phyloP scores from a whole-genome alignment of 768 basidiomycete species.

The Cubamyces lactineus region DNA sequence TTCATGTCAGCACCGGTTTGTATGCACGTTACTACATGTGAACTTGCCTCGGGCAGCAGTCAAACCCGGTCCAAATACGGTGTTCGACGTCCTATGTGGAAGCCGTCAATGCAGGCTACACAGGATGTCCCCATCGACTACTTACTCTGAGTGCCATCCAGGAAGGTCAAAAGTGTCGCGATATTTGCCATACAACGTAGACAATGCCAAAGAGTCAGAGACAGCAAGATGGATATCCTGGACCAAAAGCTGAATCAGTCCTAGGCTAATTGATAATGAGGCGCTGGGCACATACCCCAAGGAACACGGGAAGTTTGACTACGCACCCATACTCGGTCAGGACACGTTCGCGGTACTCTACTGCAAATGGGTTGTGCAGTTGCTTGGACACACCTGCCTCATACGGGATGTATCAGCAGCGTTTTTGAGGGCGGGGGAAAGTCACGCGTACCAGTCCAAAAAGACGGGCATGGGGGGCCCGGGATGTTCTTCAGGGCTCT shows the following conservation, averaged over 20 bases:
- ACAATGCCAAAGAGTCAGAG: neutral
- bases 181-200: constrained; percentile 3
- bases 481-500: neutral
- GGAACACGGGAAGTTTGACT: neutral
- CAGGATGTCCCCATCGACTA: neutral
- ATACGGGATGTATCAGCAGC: no score
- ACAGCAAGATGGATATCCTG: constrained; percentile 7
- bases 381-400: constrained; percentile 3
- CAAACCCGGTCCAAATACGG: constrained; percentile 10
- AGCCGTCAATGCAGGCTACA: neutral
- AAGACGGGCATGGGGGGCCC: neutral
- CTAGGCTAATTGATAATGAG: no score
- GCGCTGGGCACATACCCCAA: constrained; percentile 13
- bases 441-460: neutral
- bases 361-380: neutral
- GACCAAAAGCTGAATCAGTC: no score
- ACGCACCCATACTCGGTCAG: constrained; percentile 11
- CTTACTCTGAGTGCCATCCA: neutral
- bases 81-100: neutral
- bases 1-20: no score
- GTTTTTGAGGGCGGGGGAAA: no score
- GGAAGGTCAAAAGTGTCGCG: constrained; percentile 4
- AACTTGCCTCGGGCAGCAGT: constrained; percentile 1
- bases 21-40: no score
- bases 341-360: neutral